These are phyloP conservation scores for Kuraishia capsulata DNA, from an alignment of 805 yeast species.

Conservation along the genomic window DNA sequence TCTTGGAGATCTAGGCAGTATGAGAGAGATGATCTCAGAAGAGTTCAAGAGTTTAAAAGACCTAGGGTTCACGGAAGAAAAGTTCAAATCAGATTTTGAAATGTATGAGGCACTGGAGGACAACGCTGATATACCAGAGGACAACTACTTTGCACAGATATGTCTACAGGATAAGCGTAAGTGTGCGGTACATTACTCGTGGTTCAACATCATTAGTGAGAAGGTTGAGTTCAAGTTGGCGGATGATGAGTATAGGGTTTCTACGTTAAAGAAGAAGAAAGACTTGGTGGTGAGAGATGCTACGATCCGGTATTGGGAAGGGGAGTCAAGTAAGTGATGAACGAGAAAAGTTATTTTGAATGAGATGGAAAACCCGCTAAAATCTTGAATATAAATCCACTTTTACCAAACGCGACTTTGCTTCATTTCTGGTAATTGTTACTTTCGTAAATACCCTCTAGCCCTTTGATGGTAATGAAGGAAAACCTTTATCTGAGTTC, in stretches of 20 bases:
- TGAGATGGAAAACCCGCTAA: too few species aligned
- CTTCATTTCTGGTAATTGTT: too few species aligned
- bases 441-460: too few species aligned
- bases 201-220: slow-evolving; percentile 22
- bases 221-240: slow-evolving; percentile 26
- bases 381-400: too few species aligned
- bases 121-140: slow-evolving; percentile 10
- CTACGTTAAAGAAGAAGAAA: slow-evolving; percentile 15
- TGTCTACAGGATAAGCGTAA: slow-evolving; percentile 48
- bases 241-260: slow-evolving; percentile 12
- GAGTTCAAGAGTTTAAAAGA: neutral
- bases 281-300: slow-evolving; percentile 24
- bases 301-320: slow-evolving; percentile 27
- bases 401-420: too few species aligned
- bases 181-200: slow-evolving; percentile 39
- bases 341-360: neutral
- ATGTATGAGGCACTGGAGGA: slow-evolving; percentile 1
- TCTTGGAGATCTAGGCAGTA: slow-evolving; percentile 2
- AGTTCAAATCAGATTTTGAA: slow-evolving; percentile 4
- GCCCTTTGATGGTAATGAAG: too few species aligned
- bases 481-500: too few species aligned
- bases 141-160: slow-evolving; percentile 13
- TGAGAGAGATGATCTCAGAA: neutral
- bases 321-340: too few species aligned
- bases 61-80: slow-evolving; percentile 2